A percentile compares a stretch with the other conserved stretches of the same genome.
Conservation (phyloP, 805 yeast genomes). For the Lachancea quebecensis region DNA sequence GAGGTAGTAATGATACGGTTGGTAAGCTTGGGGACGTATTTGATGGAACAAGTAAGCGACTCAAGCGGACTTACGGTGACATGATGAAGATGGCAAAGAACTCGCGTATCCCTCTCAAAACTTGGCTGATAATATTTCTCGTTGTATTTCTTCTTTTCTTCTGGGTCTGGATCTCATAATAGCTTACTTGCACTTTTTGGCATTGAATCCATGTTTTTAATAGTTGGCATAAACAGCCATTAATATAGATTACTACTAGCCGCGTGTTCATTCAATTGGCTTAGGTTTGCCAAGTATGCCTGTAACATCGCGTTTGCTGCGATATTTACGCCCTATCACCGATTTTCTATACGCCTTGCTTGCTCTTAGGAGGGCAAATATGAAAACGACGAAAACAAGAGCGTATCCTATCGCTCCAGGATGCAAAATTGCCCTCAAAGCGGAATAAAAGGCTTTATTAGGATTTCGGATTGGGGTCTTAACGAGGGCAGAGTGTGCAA, state of each 20-base stretch:
- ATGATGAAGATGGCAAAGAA: slow-evolving; percentile 60
- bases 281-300: slow-evolving; percentile 19
- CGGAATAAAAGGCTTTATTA: neutral
- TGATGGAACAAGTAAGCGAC: slow-evolving; percentile 39
- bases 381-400: neutral
- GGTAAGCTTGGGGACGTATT: slow-evolving; percentile 38
- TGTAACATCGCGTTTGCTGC: slow-evolving; percentile 18
- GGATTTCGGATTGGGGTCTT: neutral
- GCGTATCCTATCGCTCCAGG: too few species aligned
- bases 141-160: slow-evolving; percentile 46
- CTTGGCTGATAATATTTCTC: slow-evolving; percentile 49
- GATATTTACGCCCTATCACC: slow-evolving; percentile 13
- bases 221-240: neutral
- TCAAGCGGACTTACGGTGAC: slow-evolving; percentile 46
- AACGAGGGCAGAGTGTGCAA: slow-evolving; percentile 10
- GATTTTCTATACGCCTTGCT: slow-evolving; percentile 8
- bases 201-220: too few species aligned
- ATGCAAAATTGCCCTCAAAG: neutral
- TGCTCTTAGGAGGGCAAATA: neutral
- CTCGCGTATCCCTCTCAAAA: slow-evolving; percentile 56
- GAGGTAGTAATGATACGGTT: slow-evolving; percentile 43
- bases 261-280: slow-evolving; percentile 12
- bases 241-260: neutral
- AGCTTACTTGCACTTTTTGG: too few species aligned
- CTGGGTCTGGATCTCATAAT: slow-evolving; percentile 37